Percentiles rank a stretch among this genome's conserved stretches.
Conservation (phyloP, 805 yeast genomes). For the Wickerhamomyces rabaulensis region DNA sequence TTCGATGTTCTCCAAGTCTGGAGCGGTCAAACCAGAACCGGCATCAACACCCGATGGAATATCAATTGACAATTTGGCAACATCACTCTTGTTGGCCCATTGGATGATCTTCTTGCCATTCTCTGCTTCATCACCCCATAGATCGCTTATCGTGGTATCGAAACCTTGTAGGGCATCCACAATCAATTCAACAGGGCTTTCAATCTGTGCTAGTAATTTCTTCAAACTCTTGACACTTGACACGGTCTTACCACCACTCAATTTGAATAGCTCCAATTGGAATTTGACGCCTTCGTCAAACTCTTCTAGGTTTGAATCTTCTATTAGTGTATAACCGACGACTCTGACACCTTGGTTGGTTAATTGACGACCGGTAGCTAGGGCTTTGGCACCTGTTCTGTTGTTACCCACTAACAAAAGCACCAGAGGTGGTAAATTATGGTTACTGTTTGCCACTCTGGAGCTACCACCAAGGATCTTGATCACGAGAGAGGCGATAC, state of each 20-base stretch:
- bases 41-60: constrained; percentile 81
- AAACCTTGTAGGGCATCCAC: constrained; percentile 84
- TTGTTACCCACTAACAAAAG: constrained; percentile 69
- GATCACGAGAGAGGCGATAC: constrained; percentile 54
- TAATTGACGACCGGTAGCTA: constrained; percentile 76
- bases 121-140: constrained; percentile 35
- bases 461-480: constrained; percentile 64
- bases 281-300: constrained; percentile 28
- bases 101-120: constrained; percentile 41
- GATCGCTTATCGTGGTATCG: constrained; percentile 62
- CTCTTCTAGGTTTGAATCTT: constrained; percentile 6
- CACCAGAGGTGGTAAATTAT: constrained; percentile 75
- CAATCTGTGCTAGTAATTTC: constrained; percentile 29
- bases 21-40: constrained; percentile 56
- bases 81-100: constrained; percentile 59
- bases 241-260: constrained; percentile 63
- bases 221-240: constrained; percentile 30
- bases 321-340: constrained; percentile 27
- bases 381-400: constrained; percentile 66
- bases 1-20: constrained; percentile 32
- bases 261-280: constrained; percentile 52
- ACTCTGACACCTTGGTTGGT: constrained; percentile 70
- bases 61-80: constrained; percentile 60
- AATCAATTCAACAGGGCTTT: constrained; percentile 63
- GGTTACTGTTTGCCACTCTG: constrained; percentile 60